Percentiles rank a stretch among this genome's conserved stretches.
Conservation (phyloP, 345 rosid species). For the Melastoma malabathricum region DNA sequence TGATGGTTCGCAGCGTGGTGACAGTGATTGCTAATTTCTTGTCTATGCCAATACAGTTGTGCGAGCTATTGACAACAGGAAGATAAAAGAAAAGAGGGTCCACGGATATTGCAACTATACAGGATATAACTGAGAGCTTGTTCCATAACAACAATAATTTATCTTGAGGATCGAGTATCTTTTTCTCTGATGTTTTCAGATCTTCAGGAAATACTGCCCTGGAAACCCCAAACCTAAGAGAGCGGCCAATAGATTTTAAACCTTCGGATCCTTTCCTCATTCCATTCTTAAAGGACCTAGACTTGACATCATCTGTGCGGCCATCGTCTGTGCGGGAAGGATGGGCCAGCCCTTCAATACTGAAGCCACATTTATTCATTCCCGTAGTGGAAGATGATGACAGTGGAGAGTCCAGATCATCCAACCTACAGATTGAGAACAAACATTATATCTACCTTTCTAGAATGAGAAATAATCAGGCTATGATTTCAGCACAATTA, state of each 20-base stretch:
- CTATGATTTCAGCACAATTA: too few relatives aligned
- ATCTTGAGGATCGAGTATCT: conserved; percentile 88
- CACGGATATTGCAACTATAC: conserved; percentile 73
- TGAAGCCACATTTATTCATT: conserved; percentile 56
- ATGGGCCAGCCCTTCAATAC: conserved; percentile 45
- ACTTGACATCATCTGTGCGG: conserved; percentile 31
- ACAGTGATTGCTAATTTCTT: conserved; percentile 53
- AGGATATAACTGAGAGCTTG: conserved; percentile 61
- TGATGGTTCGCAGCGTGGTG: conserved; percentile 59
- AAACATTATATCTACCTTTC: neutral
- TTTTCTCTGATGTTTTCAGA: conserved; percentile 73
- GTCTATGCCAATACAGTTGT: conserved; percentile 63
- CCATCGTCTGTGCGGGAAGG: conserved; percentile 24
- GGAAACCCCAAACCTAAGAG: conserved; percentile 83
- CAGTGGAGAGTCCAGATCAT: conserved; percentile 78
- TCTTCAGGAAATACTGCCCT: conserved; percentile 94
- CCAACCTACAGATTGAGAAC: conserved; percentile 48
- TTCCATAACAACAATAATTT: conserved; percentile 73
- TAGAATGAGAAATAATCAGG: too few relatives aligned
- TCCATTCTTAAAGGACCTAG: conserved; percentile 68
- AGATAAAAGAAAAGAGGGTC: conserved; percentile 91
- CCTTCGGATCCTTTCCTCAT: conserved; percentile 83
- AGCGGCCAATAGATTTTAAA: conserved; percentile 80
- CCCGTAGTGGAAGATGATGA: conserved; percentile 53
- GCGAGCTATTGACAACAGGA: conserved; percentile 44